A percentile compares a stretch with the other conserved stretches of the same genome.
Evolutionary conservation across 202 grass and related monocot genomes (phyloP).

Genomic region (Digitaria exilis): DNA sequence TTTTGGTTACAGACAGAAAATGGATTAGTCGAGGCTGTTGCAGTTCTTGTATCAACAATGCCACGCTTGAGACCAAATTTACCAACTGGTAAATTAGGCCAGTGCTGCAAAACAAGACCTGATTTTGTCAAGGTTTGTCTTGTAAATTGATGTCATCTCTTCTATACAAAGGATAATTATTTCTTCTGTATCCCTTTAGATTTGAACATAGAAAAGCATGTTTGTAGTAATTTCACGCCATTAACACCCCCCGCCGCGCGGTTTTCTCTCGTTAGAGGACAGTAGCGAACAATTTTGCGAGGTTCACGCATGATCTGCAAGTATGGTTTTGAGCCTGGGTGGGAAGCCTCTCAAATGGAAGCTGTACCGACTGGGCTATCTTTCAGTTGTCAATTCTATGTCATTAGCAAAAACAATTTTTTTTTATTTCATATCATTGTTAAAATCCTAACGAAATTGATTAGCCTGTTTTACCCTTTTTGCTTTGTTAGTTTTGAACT

Average conservation of each 20-base stretch:
- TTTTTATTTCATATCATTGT: background rate
- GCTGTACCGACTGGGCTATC: background rate
- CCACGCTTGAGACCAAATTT: constrained; percentile 75
- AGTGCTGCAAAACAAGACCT: constrained; percentile 84
- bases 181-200: background rate
- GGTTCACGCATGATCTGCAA: background rate
- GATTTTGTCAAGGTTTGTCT: constrained; percentile 96
- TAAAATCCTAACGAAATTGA: background rate
- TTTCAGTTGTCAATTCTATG: background rate
- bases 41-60: constrained; percentile 88
- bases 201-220: constrained; percentile 2
- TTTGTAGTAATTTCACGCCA: background rate
- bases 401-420: background rate
- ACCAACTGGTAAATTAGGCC: constrained; percentile 71
- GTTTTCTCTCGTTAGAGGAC: background rate
- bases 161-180: constrained; percentile 12
- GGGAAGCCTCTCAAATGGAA: background rate
- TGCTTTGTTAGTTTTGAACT: background rate
- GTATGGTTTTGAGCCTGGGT: background rate
- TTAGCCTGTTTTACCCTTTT: background rate
- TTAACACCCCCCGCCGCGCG: background rate
- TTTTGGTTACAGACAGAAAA: constrained; percentile 88
- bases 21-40: constrained; percentile 94
- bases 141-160: constrained; percentile 17
- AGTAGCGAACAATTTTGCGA: background rate